Evolutionary conservation across 257 asterid species (phyloP).

Genomic region (Solanum lycopersicoides): DNA sequence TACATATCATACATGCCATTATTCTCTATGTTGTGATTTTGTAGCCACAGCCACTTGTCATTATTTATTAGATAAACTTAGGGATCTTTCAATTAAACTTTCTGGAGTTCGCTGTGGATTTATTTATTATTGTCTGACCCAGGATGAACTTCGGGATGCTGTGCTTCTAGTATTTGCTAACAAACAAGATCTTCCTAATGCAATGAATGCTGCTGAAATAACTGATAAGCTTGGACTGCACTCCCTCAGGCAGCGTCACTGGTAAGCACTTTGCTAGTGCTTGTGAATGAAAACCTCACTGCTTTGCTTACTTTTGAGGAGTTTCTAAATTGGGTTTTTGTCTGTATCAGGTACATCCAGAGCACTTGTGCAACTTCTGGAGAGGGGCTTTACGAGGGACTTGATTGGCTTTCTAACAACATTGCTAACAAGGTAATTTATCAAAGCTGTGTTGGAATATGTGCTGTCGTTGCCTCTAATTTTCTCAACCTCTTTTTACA

Average conservation of each 20-base stretch:
- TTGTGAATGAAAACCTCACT: neutral
- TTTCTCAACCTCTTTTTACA: slow-evolving; percentile 15
- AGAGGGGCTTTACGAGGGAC: slow-evolving; percentile 87
- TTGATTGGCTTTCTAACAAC: slow-evolving; percentile 89
- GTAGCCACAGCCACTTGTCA: neutral
- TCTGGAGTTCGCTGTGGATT: neutral
- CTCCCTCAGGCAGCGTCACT: slow-evolving; percentile 90
- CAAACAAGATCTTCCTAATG: slow-evolving; percentile 94
- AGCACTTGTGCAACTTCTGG: slow-evolving; percentile 95
- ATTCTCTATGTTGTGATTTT: neutral
- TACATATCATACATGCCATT: neutral
- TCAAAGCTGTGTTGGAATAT: neutral
- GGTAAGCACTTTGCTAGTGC: slow-evolving; percentile 22
- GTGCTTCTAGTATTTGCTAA: slow-evolving; percentile 84
- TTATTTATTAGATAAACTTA: neutral
- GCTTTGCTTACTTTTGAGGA: neutral
- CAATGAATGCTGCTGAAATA: slow-evolving; percentile 90
- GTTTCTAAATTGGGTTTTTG: neutral
- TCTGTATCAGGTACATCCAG: slow-evolving; percentile 64
- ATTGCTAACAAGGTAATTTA: slow-evolving; percentile 53
- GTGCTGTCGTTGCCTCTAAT: neutral
- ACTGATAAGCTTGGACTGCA: slow-evolving; percentile 90
- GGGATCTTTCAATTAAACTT: neutral
- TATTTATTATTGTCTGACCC: slow-evolving; percentile 5
- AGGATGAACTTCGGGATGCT: slow-evolving; percentile 88